Evolutionary conservation across 148 eudicot species (phyloP).

Genomic region (Rhododendron simsii): DNA sequence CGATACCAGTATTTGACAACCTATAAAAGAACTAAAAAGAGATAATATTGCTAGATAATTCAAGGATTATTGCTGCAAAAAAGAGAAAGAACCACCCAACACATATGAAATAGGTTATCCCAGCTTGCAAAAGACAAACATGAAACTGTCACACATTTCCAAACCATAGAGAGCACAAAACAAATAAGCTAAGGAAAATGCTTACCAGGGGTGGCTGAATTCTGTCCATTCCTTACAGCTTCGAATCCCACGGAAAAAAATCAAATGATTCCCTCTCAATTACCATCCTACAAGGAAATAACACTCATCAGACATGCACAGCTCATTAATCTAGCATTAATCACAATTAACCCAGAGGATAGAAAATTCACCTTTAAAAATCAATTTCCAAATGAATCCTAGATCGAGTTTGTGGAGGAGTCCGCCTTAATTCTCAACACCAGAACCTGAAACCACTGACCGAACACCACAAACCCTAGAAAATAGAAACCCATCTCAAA

Average conservation of each 20-base stretch:
- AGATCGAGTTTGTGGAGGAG: background rate
- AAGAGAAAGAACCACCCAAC: background rate
- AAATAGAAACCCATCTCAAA: conserved; percentile 3
- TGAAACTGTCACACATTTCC: background rate
- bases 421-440: background rate
- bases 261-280: conserved; percentile 12
- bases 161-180: background rate
- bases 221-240: conserved; percentile 44
- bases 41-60: background rate
- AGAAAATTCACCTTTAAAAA: conserved; percentile 11
- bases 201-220: conserved; percentile 78
- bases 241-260: conserved; percentile 22
- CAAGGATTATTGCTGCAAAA: background rate
- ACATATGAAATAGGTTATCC: background rate
- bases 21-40: background rate
- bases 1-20: too few species aligned
- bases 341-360: background rate
- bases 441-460: background rate
- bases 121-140: background rate
- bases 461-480: background rate
- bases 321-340: background rate
- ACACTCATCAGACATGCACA: background rate
- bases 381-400: background rate
- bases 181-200: background rate
- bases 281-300: conserved; percentile 5